Evolutionary conservation across 2,329 filamentous ascomycete species (phyloP).

Genomic region (Colletotrichum lini): DNA sequence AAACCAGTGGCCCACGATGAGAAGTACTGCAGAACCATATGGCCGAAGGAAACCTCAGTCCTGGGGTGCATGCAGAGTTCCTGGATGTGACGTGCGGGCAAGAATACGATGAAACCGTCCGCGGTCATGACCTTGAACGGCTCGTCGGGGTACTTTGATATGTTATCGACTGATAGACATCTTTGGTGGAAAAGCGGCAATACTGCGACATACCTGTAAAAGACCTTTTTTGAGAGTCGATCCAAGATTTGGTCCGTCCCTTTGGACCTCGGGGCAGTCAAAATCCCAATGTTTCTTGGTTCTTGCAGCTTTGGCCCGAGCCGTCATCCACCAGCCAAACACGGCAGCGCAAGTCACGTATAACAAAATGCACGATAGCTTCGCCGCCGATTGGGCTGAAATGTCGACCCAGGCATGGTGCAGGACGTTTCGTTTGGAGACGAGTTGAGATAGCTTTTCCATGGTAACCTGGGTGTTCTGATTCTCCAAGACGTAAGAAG

Average conservation of each 20-base stretch:
- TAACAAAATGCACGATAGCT: not conserved
- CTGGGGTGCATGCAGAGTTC: constrained; percentile 25
- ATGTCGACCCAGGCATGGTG: not conserved
- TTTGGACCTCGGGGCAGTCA: constrained; percentile 21
- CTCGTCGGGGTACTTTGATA: constrained; percentile 18
- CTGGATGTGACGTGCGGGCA: constrained; percentile 22
- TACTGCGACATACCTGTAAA: constrained; percentile 9
- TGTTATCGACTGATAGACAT: constrained; percentile 13
- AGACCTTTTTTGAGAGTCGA: constrained; percentile 21
- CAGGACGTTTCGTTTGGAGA: not conserved
- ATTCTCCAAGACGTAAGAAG: not conserved
- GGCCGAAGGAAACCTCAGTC: constrained; percentile 22
- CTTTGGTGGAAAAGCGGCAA: not conserved
- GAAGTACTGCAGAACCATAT: constrained; percentile 23
- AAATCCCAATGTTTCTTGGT: constrained; percentile 1
- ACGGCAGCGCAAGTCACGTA: not conserved
- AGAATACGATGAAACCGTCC: constrained; percentile 17
- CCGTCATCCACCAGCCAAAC: not conserved
- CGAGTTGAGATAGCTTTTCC: not conserved
- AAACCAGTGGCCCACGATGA: constrained; percentile 24
- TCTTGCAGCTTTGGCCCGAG: not conserved
- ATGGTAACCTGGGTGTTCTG: not conserved
- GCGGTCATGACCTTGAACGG: constrained; percentile 22
- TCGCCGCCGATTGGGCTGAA: constrained; percentile 6
- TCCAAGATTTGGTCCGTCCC: constrained; percentile 19